Evolutionary conservation across 768 basidiomycete genomes (phyloP).

Genomic region (Lyophyllum semitale): DNA sequence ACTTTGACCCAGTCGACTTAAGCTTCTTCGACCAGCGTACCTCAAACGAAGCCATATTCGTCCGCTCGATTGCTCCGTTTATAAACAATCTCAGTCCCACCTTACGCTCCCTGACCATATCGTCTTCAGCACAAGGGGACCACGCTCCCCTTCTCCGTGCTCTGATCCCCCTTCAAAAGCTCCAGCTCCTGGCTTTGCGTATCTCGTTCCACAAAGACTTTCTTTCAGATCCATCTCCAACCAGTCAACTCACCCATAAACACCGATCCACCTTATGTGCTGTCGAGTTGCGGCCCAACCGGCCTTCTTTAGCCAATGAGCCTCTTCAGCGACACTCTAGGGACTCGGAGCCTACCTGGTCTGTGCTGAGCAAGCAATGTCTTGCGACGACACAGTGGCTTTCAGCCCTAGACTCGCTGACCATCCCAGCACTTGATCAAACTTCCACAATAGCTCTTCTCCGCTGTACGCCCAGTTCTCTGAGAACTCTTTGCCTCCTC

Average conservation of each 20-base stretch:
- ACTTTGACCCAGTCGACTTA: conserved; percentile 25
- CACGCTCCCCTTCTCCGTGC: conserved; percentile 33
- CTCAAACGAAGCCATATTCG: conserved; percentile 16
- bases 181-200: conserved; percentile 13
- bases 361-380: neutral
- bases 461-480: neutral
- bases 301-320: neutral
- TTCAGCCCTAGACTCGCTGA: neutral
- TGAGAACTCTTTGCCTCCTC: neutral
- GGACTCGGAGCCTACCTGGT: neutral
- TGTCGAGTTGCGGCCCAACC: conserved; percentile 2
- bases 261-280: neutral
- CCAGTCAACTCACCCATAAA: neutral
- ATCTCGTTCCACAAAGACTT: neutral
- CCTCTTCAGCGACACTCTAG: no score
- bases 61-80: conserved; percentile 31
- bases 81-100: conserved; percentile 27
- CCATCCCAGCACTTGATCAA: conserved; percentile 5
- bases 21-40: neutral
- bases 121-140: conserved; percentile 31
- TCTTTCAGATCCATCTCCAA: neutral
- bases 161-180: conserved; percentile 25
- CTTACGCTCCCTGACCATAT: conserved; percentile 31
- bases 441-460: neutral
- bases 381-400: neutral